Evolutionary conservation across 2,329 filamentous ascomycete species (phyloP).

Genomic region (Aureobasidium sp.): DNA sequence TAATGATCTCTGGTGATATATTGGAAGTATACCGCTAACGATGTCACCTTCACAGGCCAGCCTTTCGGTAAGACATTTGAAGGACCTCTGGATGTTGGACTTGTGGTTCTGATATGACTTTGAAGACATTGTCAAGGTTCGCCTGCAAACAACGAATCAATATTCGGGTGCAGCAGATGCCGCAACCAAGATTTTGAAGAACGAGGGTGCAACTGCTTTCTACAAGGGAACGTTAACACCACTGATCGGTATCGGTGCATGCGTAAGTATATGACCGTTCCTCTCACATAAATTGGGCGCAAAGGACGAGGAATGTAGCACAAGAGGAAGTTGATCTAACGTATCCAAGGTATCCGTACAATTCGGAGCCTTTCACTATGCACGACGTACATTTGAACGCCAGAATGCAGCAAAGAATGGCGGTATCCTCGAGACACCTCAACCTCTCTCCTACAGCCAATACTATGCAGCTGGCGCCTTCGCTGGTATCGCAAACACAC

Average conservation of each 20-base stretch:
- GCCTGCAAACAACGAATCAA: constrained; percentile 78
- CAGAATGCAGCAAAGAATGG: constrained; percentile 50
- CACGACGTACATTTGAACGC: constrained; percentile 75
- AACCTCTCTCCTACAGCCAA: constrained; percentile 66
- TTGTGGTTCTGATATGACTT: background rate
- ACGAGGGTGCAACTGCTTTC: constrained; percentile 85
- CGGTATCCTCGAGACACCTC: constrained; percentile 28
- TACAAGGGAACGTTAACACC: constrained; percentile 98
- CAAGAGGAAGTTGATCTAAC: background rate
- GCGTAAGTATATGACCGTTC: constrained; percentile 46
- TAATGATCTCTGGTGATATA: background rate
- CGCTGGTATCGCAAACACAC: constrained; percentile 82
- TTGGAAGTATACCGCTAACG: background rate
- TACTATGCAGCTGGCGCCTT: constrained; percentile 90
- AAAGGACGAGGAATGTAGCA: background rate
- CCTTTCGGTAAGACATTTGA: constrained; percentile 51
- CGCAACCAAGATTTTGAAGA: constrained; percentile 74
- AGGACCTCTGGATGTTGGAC: background rate
- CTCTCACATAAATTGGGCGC: background rate
- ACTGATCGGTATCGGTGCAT: constrained; percentile 90
- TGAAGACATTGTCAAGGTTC: constrained; percentile 94
- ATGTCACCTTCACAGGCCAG: constrained; percentile 42
- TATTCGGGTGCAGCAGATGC: constrained; percentile 76
- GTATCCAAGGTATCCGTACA: constrained; percentile 66
- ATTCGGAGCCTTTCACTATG: constrained; percentile 94